Conservation (phyloP, 331 rosid genomes). For the Saraca asoca region DNA sequence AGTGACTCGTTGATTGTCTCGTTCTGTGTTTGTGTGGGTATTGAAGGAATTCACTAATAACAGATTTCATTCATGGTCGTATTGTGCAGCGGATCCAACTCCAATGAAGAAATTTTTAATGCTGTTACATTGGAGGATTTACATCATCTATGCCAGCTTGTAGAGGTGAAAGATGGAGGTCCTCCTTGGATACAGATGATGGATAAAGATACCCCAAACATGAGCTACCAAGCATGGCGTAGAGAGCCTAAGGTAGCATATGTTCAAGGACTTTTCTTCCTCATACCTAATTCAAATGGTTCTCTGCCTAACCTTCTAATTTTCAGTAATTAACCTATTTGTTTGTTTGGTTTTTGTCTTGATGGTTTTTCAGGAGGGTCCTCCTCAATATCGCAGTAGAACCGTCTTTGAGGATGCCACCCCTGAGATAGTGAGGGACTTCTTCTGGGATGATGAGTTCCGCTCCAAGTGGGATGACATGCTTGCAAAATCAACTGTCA, state of each 20-base stretch:
- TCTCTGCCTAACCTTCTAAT: background rate
- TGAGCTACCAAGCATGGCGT: conserved; percentile 59
- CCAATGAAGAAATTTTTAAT: conserved; percentile 31
- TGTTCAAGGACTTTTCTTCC: background rate
- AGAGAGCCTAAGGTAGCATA: conserved; percentile 56
- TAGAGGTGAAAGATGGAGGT: conserved; percentile 64
- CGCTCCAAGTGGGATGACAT: conserved; percentile 62
- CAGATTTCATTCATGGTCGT: conserved; percentile 24
- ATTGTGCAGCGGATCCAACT: conserved; percentile 29
- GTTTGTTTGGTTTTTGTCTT: conserved; percentile 11
- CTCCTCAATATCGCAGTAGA: conserved; percentile 61
- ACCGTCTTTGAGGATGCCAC: conserved; percentile 64
- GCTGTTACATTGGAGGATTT: conserved; percentile 44
- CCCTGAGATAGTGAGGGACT: conserved; percentile 62
- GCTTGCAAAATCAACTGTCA: conserved; percentile 45
- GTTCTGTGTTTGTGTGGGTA: background rate
- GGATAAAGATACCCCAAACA: conserved; percentile 55
- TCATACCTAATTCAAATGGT: background rate
- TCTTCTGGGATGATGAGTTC: conserved; percentile 63
- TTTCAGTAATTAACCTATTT: conserved; percentile 2
- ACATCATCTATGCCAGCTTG: conserved; percentile 49
- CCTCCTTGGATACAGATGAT: conserved; percentile 61
- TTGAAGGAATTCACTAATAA: conserved; percentile 4
- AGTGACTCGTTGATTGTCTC: background rate
- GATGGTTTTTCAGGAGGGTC: conserved; percentile 48